Percentiles rank a stretch among this genome's conserved stretches.
These are phyloP conservation scores for Podochytrium sp. DNA, from an alignment of 192 early-diverging fungal species.

Conservation along the genomic window DNA sequence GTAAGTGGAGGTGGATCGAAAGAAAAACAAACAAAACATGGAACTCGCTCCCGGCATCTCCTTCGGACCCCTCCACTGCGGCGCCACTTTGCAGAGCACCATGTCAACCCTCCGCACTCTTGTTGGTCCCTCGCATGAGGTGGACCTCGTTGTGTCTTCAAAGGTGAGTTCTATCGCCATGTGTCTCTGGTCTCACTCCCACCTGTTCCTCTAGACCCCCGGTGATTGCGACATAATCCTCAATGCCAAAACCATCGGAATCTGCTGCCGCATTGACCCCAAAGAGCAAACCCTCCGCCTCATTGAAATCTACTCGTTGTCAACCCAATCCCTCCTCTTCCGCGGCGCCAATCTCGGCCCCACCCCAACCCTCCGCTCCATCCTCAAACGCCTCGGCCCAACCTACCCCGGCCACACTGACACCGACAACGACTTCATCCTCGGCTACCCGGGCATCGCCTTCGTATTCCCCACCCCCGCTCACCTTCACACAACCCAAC, in stretches of 20 bases:
- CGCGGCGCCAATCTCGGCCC: conserved; percentile 2
- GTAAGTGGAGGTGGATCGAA: no score
- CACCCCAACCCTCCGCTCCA: background rate
- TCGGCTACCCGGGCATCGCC: conserved; percentile 23
- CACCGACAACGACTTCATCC: background rate
- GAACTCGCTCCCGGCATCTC: background rate
- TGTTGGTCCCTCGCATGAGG: background rate
- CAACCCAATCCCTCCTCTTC: background rate
- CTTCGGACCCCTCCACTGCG: background rate
- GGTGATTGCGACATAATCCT: conserved; percentile 1
- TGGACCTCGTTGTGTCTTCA: background rate
- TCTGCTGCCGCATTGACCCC: conserved; percentile 3
- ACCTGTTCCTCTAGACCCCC: background rate
- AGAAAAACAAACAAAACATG: background rate
- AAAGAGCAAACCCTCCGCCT: conserved; percentile 15
- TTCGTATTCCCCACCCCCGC: conserved; percentile 7
- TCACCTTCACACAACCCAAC: background rate
- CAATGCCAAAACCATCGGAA: background rate
- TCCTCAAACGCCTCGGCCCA: conserved; percentile 24
- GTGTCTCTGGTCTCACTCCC: no score
- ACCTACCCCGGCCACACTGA: conserved; percentile 9
- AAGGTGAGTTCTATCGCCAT: background rate
- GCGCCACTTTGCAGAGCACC: background rate
- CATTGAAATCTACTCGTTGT: conserved; percentile 3
- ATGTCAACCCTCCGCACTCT: background rate